These are phyloP conservation scores for Fomitopsis betulina DNA, from an alignment of 1,284 basidiomycete genomes.

Conservation along the genomic window DNA sequence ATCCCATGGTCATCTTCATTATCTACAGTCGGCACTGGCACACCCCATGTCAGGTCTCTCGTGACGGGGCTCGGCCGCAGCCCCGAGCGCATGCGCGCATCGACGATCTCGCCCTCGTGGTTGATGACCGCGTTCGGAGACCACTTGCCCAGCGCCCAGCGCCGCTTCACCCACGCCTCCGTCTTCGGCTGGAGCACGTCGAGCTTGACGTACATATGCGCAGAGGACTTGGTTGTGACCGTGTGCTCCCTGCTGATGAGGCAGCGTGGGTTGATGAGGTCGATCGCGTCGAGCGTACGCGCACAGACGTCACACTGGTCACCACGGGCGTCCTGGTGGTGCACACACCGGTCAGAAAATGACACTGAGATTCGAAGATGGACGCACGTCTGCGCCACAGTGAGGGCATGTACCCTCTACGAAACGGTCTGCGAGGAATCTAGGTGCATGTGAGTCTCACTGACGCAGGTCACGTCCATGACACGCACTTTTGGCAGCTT, in stretches of 20 bases:
- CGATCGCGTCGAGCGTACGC: constrained; percentile 89
- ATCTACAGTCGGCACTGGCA: constrained; percentile 80
- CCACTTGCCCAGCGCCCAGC: constrained; percentile 86
- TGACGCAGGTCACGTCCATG: not conserved
- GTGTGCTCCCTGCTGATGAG: constrained; percentile 81
- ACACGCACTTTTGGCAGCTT: constrained; percentile 73
- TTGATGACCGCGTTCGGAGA: constrained; percentile 90
- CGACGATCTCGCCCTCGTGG: constrained; percentile 82
- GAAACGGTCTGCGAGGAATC: constrained; percentile 93
- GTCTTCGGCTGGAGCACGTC: constrained; percentile 81
- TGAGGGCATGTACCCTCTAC: constrained; percentile 94
- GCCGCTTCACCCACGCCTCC: constrained; percentile 86
- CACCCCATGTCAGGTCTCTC: constrained; percentile 95
- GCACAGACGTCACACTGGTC: constrained; percentile 98
- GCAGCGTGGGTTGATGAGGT: constrained; percentile 94
- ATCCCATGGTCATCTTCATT: constrained; percentile 77
- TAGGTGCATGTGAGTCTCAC: constrained; percentile 26
- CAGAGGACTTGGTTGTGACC: constrained; percentile 73
- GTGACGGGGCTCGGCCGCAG: constrained; percentile 90
- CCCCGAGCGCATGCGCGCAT: constrained; percentile 86
- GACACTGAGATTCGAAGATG: not conserved
- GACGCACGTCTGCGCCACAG: constrained; percentile 74
- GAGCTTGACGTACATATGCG: constrained; percentile 93
- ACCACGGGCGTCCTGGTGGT: constrained; percentile 90
- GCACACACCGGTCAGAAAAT: not conserved